phyloP scores from a whole-genome alignment of 176 grass and related monocot species.

The Cenchrus fungigraminus region DNA sequence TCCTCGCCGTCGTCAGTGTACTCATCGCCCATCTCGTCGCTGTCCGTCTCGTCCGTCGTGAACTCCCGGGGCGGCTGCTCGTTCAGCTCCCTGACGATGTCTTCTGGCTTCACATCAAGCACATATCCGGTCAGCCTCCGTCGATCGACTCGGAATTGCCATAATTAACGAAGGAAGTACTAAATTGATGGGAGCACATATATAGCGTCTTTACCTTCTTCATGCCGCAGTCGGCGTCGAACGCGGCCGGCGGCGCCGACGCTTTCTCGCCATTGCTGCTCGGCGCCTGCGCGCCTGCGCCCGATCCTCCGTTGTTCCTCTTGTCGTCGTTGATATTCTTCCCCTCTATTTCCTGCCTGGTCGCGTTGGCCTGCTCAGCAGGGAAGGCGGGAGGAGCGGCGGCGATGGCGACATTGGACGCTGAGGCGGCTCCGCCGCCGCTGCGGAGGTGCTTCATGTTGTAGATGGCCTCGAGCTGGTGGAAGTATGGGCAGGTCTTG shows the following conservation, averaged over 20 bases:
- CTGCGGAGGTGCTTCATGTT: constrained; percentile 49
- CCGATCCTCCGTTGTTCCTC: constrained; percentile 49
- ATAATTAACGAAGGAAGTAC: neutral
- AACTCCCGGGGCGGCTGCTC: constrained; percentile 54
- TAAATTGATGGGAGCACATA: neutral
- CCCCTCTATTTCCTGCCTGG: constrained; percentile 47
- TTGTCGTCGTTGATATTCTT: constrained; percentile 61
- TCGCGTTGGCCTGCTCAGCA: constrained; percentile 9
- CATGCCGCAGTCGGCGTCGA: constrained; percentile 29
- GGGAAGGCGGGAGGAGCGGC: neutral
- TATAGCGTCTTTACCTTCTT: constrained; percentile 46
- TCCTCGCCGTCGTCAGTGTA: constrained; percentile 64
- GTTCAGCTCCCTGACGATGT: constrained; percentile 64
- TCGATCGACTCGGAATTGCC: neutral
- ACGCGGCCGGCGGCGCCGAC: neutral
- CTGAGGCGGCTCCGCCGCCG: neutral
- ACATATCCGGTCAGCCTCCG: constrained; percentile 49
- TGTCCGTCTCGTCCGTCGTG: constrained; percentile 64
- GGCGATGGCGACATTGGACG: constrained; percentile 25
- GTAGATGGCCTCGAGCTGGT: constrained; percentile 89
- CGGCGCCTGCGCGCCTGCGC: constrained; percentile 10
- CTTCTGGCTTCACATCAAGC: constrained; percentile 77
- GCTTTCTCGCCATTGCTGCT: constrained; percentile 43
- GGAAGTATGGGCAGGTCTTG: constrained; percentile 97
- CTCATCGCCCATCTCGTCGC: constrained; percentile 58